Percentiles rank a stretch among this genome's conserved stretches.
Conservation (phyloP, 192 early-diverging fungal genomes). For the Coemansia sp. region DNA sequence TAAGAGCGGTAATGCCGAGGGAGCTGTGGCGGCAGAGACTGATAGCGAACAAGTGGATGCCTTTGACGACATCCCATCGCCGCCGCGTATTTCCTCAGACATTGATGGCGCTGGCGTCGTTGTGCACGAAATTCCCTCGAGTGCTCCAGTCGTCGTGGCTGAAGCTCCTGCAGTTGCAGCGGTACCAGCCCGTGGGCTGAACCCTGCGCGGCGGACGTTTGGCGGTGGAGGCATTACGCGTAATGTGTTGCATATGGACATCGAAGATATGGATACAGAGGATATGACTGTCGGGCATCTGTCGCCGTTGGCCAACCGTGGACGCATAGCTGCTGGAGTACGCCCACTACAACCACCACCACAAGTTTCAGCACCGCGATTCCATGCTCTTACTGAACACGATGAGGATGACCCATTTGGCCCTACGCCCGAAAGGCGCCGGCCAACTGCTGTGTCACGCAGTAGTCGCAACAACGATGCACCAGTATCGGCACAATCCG, state of each 20-base stretch:
- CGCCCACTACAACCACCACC: conserved; percentile 7
- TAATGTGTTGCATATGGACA: conserved; percentile 23
- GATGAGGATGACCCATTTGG: conserved; percentile 49
- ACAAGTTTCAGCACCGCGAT: conserved; percentile 3
- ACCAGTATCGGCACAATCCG: conserved; percentile 15
- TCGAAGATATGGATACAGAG: conserved; percentile 32
- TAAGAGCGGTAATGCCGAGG: not conserved
- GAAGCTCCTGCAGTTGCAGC: not conserved
- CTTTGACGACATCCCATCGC: conserved; percentile 42
- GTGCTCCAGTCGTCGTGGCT: not conserved
- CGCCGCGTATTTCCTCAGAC: conserved; percentile 28
- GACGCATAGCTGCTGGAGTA: conserved; percentile 10
- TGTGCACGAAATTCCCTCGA: conserved; percentile 2
- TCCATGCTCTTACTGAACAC: conserved; percentile 21
- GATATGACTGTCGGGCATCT: conserved; percentile 52
- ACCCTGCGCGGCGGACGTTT: conserved; percentile 30
- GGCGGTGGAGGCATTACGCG: conserved; percentile 8
- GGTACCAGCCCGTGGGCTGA: conserved; percentile 2
- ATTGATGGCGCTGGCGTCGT: conserved; percentile 29
- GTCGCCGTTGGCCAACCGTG: conserved; percentile 42
- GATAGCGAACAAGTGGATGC: conserved; percentile 11
- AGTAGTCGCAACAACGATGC: conserved; percentile 1
- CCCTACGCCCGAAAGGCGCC: conserved; percentile 22
- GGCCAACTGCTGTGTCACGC: not conserved
- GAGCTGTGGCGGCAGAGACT: not conserved